Conservation (phyloP, 2,329 filamentous ascomycete species). For the Rachicladosporium sp. region DNA sequence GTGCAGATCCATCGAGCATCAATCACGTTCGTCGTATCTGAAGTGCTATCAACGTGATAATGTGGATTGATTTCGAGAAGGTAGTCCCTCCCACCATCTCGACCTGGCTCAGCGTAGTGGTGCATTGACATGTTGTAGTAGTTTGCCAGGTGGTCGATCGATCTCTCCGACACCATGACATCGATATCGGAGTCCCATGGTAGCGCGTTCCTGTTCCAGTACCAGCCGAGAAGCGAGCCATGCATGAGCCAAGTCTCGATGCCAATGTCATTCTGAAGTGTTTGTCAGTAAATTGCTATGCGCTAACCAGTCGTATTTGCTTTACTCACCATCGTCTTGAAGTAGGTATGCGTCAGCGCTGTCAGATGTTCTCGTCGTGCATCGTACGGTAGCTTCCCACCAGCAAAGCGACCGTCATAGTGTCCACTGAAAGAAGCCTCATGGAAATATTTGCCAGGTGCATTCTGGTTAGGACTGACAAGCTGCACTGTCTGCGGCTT, state of each 20-base stretch:
- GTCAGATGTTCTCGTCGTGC: conserved; percentile 37
- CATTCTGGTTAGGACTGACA: no score
- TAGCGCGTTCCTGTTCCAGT: conserved; percentile 49
- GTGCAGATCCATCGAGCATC: conserved; percentile 52
- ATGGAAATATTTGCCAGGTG: conserved; percentile 37
- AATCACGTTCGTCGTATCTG: conserved; percentile 43
- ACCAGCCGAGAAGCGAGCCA: conserved; percentile 49
- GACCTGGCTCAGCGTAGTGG: conserved; percentile 21
- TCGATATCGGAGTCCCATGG: conserved; percentile 52
- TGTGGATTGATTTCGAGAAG: conserved; percentile 49
- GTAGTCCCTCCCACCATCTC: conserved; percentile 28
- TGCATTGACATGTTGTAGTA: conserved; percentile 54
- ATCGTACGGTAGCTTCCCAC: conserved; percentile 32
- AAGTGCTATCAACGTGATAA: conserved; percentile 32
- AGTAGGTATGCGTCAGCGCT: conserved; percentile 42
- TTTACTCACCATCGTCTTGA: conserved; percentile 34
- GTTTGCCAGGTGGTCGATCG: conserved; percentile 42
- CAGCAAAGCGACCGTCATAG: conserved; percentile 46
- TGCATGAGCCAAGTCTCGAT: conserved; percentile 54
- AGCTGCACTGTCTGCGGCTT: no score
- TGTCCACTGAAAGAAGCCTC: conserved; percentile 41
- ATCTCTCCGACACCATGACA: conserved; percentile 44
- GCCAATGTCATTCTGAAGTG: conserved; percentile 34
- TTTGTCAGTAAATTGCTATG: no score
- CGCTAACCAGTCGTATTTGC: no score